Percentiles rank a stretch among this genome's conserved stretches.
phyloP scores from a whole-genome alignment of 495 filamentous ascomycete genomes.

The Penicilliopsis zonata region DNA sequence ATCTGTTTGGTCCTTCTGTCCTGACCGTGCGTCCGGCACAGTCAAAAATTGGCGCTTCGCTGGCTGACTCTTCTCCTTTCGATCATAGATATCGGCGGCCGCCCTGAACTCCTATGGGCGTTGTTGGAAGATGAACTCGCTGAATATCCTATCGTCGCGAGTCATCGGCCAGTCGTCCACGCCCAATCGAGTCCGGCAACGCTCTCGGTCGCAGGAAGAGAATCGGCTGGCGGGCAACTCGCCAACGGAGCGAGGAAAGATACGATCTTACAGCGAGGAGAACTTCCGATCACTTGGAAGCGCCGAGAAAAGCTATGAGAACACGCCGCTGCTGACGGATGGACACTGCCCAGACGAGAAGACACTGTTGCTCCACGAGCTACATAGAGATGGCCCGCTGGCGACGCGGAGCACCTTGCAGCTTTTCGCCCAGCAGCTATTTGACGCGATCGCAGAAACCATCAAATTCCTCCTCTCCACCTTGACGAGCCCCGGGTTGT shows the following conservation, averaged over 20 bases:
- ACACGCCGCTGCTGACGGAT: conserved; percentile 10
- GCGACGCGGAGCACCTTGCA: conserved; percentile 41
- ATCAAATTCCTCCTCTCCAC: conserved; percentile 68
- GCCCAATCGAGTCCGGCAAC: conserved; percentile 38
- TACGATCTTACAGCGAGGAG: conserved; percentile 35
- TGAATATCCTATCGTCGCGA: conserved; percentile 86
- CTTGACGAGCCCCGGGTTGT: conserved; percentile 64
- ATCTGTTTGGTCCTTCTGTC: conserved; percentile 1
- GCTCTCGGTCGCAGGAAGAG: conserved; percentile 55
- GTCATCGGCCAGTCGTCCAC: conserved; percentile 53
- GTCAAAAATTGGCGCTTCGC: conserved; percentile 10
- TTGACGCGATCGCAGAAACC: conserved; percentile 49
- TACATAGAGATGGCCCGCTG: conserved; percentile 36
- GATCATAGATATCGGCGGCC: conserved; percentile 26
- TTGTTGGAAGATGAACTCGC: conserved; percentile 81
- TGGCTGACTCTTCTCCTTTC: conserved; percentile 11
- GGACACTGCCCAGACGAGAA: conserved; percentile 45
- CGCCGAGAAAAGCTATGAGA: conserved; percentile 23
- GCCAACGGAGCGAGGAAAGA: conserved; percentile 30
- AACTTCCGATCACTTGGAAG: conserved; percentile 23
- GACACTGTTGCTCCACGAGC: conserved; percentile 44
- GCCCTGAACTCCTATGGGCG: conserved; percentile 42
- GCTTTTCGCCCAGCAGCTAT: conserved; percentile 29
- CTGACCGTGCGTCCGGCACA: not conserved
- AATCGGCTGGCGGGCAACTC: conserved; percentile 31